Percentiles rank a stretch among this genome's conserved stretches.
Evolutionary conservation across 768 basidiomycete genomes (phyloP).

Genomic region (Phanerochaete carnosa): DNA sequence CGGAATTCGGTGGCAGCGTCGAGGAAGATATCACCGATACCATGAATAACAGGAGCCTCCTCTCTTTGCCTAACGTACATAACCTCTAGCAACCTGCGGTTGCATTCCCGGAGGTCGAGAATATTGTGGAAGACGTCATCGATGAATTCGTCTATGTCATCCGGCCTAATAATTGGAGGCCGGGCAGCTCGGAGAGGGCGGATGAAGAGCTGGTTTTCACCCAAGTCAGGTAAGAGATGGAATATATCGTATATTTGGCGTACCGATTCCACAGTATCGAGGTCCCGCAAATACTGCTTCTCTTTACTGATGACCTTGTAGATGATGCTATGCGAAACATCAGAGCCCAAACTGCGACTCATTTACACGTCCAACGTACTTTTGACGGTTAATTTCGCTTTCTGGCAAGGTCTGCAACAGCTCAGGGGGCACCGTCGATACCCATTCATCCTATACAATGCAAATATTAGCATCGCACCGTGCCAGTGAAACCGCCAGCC

Average conservation of each 20-base stretch:
- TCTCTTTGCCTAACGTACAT: constrained; percentile 85
- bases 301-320: constrained; percentile 87
- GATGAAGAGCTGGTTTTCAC: constrained; percentile 51
- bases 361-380: constrained; percentile 29
- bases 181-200: constrained; percentile 47
- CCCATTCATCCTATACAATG: constrained; percentile 43
- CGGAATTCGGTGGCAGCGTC: constrained; percentile 86
- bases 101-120: constrained; percentile 81
- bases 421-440: constrained; percentile 43
- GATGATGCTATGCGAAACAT: constrained; percentile 48
- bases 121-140: constrained; percentile 91
- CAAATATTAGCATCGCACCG: too few species aligned
- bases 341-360: neutral
- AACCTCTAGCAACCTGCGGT: constrained; percentile 77
- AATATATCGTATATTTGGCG: constrained; percentile 23
- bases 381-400: constrained; percentile 82
- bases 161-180: constrained; percentile 52
- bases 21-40: constrained; percentile 88
- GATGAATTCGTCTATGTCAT: constrained; percentile 76
- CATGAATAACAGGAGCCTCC: constrained; percentile 75
- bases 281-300: constrained; percentile 84
- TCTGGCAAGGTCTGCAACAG: constrained; percentile 58
- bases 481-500: neutral
- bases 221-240: constrained; percentile 46
- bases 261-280: constrained; percentile 77